Conservation (phyloP, 176 grass and related monocot species). For the Metroxylon sagu region DNA sequence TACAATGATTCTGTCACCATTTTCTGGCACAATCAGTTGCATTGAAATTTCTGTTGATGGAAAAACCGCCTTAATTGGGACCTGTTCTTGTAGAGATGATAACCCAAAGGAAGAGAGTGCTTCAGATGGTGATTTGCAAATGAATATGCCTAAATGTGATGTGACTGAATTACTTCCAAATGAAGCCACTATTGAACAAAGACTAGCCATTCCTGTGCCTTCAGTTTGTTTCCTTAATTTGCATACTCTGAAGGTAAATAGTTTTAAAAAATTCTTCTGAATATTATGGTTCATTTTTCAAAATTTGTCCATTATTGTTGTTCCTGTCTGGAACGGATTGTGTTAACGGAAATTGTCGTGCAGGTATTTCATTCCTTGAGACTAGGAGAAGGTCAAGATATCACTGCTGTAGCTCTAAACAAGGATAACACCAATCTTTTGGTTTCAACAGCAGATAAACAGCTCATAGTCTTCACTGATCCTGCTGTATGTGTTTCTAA, state of each 20-base stretch:
- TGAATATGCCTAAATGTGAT: constrained; percentile 3
- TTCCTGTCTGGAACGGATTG: not conserved
- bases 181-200: constrained; percentile 21
- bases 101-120: constrained; percentile 31
- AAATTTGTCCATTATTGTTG: not conserved
- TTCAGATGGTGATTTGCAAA: constrained; percentile 15
- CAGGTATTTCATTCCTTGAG: constrained; percentile 67
- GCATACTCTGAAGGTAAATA: constrained; percentile 79
- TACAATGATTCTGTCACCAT: constrained; percentile 53
- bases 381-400: constrained; percentile 61
- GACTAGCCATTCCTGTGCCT: constrained; percentile 57
- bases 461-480: constrained; percentile 79
- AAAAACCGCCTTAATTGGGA: constrained; percentile 69
- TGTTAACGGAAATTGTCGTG: not conserved
- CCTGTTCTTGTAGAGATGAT: constrained; percentile 35
- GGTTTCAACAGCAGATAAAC: constrained; percentile 83
- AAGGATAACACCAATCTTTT: constrained; percentile 95
- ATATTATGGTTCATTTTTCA: constrained; percentile 11
- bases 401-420: constrained; percentile 72
- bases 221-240: constrained; percentile 91
- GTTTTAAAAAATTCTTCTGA: constrained; percentile 16
- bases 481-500: constrained; percentile 60
- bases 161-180: not conserved
- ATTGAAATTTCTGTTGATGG: constrained; percentile 86
- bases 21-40: constrained; percentile 70